phyloP scores from a whole-genome alignment of 164 flowering plant genomes.

The Macadamia tetraphylla region DNA sequence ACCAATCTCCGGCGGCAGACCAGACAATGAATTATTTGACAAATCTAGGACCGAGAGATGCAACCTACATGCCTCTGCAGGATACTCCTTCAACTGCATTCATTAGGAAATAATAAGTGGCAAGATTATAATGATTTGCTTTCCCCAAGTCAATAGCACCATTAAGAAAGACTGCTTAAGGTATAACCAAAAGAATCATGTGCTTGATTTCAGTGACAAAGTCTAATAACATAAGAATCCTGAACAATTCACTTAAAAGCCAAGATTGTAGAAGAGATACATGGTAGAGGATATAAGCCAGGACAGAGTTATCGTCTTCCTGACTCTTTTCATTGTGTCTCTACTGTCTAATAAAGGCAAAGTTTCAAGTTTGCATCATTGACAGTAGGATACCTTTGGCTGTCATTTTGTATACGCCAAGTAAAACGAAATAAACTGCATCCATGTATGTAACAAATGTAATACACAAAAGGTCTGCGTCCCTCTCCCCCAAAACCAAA shows the following conservation, averaged over 20 bases:
- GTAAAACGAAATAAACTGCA: no score
- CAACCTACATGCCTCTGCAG: conserved; percentile 83
- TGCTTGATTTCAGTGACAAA: neutral
- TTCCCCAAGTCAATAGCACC: conserved; percentile 1
- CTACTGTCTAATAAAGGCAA: no score
- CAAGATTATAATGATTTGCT: neutral
- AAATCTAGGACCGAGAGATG: conserved; percentile 74
- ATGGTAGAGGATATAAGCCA: no score
- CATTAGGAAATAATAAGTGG: conserved; percentile 12
- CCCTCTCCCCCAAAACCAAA: no score
- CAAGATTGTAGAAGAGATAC: neutral
- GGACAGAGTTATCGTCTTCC: no score
- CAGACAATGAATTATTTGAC: conserved; percentile 88
- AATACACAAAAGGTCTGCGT: no score
- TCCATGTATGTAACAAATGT: no score
- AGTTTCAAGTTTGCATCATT: no score
- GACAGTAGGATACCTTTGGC: no score
- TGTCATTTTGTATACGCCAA: no score
- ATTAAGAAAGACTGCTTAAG: neutral
- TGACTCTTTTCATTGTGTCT: no score
- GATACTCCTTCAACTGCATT: conserved; percentile 80
- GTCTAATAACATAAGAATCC: neutral
- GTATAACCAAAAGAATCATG: neutral
- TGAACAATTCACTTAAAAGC: neutral
- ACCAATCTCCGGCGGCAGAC: conserved; percentile 91